Base-by-base conservation (phyloP, 805 yeast species). In the Ogataea sp. region DNA sequence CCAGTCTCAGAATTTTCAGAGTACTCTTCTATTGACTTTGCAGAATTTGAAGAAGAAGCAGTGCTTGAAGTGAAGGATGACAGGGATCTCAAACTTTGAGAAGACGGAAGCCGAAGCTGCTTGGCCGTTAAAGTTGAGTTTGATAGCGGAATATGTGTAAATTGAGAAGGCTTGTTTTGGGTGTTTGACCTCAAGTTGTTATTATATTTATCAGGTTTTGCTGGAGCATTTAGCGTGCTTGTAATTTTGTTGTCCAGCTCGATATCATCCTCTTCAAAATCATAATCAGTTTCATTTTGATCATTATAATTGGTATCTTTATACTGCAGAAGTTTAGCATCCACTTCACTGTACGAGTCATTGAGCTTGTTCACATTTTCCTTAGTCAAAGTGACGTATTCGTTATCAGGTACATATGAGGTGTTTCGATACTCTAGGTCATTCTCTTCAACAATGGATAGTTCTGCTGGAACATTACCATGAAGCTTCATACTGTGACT, bases 251-350 rank as follows among this genome's bases (percentile, higher is more conserved):
- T 24, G 5, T 33, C 28, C 5, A 23, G 5, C 10, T 49, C 47
- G n/a, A 36, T 18, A 3, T 39, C 41, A 20, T 40, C 32, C 3
- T 41, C 38, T 17, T 43, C 49, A 20, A 49, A 37, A 16, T 45
- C 55, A 38, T 48, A 53, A 31, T 57, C 61, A 10, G 48, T 55
- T 1, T 53, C 56, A 32, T 56, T 14, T n/a, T 40, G 40, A 25
- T 40, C 32, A 3, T 40, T 37, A 20, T 43, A 46, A 20, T 46
- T 34, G 14, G 43, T 52, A 15, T 47, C 55, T 39, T 47, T 54
- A 38, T 45, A 45, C 15, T 40, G 51, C n/a, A n/a, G n/a, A n/a
- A n/a, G n/a, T n/a, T n/a, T n/a, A n/a, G n/a, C n/a, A n/a, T n/a
- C n/a, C n/a, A n/a, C n/a, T n/a, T n/a, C n/a, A n/a, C n/a, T n/a